Base-by-base conservation (phyloP, 2,329 filamentous ascomycete genomes). In the Cyphellophora attinorum region DNA sequence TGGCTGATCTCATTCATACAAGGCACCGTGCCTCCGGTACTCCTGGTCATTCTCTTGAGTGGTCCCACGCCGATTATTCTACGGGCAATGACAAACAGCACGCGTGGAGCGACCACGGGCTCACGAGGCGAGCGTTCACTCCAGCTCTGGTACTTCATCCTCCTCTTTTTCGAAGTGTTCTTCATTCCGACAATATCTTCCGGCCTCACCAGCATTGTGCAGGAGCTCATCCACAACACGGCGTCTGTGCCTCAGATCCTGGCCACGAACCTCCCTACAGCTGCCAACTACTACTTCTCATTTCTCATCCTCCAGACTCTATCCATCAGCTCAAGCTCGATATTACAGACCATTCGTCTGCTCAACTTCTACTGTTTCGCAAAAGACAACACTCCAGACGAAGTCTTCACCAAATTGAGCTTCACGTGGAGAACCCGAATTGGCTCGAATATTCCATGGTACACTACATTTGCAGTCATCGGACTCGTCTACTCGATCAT, bases 271-370 rank as follows among this genome's bases (percentile, higher is more conserved):
- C 19, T 51, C n/a, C 47, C 45, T 8, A 51, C 47, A 23, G 40
- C 47, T 17, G 35, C 44, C n/a, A 44, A 49, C 39, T 51, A 51
- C 39, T 51, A 47, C 34, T 49, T 48, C 34, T 51, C 47, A 13
- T 51, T 48, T 36, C 35, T 51, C 31, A 28, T 51, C 27, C 29
- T 51, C 21, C 47, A 51, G 34, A 37, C 41, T 13, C 23, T 40
- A 11, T 40, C 38, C 25, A 40, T 40, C 18, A 40, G 38, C 19
- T 36, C 38, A 10, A 40, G 38, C 31, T 40, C 38, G 28, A 40
- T 40, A 15, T 19, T 40, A 19, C 38, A 40, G 33, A 37, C 38
- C 8, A 37, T 40, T 13, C 38, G 38, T 17, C 38, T 40, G 27
- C 27, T 40, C 23, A 40, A 40, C 27, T 40, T 33, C 34, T 40